These are phyloP conservation scores for Phyllostachys edulis DNA, from an alignment of 176 grass and related monocot genomes.

Conservation along the genomic window DNA sequence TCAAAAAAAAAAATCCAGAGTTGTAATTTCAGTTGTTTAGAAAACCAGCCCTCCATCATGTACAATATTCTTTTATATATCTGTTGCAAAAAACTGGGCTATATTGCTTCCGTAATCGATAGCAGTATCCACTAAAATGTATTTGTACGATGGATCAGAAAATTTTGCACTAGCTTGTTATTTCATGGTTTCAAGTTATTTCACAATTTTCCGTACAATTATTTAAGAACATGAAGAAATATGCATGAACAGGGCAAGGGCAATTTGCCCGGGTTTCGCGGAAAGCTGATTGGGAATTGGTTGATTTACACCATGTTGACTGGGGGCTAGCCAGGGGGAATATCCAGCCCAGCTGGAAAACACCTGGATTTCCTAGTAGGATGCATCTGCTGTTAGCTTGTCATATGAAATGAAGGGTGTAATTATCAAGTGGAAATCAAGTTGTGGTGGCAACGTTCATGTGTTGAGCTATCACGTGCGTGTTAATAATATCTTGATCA, in stretches of 20 bases:
- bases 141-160: background rate
- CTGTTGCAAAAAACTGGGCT: background rate
- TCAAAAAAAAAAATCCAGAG: background rate
- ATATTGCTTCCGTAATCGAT: background rate
- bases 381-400: background rate
- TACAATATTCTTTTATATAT: constrained; percentile 3
- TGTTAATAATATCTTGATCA: background rate
- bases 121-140: background rate
- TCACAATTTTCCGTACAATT: background rate
- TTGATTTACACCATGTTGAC: background rate
- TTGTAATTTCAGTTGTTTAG: background rate
- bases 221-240: background rate
- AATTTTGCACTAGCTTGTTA: background rate
- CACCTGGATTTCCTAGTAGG: background rate
- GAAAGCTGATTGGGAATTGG: background rate
- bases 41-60: constrained; percentile 15
- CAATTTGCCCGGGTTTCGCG: background rate
- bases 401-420: background rate
- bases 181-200: background rate
- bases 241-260: background rate
- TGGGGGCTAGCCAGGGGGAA: background rate
- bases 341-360: background rate
- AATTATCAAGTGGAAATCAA: background rate
- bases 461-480: background rate
- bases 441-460: background rate